Evolutionary conservation across 2,329 filamentous ascomycete species (phyloP).

Genomic region (Fusarium irregulare): DNA sequence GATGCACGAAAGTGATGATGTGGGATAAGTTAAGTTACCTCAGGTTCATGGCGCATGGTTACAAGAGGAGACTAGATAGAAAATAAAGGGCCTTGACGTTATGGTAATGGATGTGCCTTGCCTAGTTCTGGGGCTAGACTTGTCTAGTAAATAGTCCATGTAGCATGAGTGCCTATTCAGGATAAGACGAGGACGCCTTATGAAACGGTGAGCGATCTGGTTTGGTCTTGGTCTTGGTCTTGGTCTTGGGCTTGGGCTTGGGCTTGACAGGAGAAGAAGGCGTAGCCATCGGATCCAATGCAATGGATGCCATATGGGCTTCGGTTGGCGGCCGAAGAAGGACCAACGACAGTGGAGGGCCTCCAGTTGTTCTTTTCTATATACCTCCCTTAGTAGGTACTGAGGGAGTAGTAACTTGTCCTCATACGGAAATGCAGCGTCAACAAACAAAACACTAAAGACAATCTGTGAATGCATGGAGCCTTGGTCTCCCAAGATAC

Average conservation of each 20-base stretch:
- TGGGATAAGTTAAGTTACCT: constrained; percentile 5
- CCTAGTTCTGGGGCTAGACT: constrained; percentile 22
- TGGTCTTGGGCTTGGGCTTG: background rate
- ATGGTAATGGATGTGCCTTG: constrained; percentile 28
- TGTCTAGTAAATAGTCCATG: constrained; percentile 14
- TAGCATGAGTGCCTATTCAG: constrained; percentile 31
- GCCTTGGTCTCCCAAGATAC: no score
- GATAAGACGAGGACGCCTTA: constrained; percentile 28
- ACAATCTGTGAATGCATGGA: background rate
- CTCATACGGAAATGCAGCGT: background rate
- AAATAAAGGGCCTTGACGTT: constrained; percentile 21
- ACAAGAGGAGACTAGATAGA: constrained; percentile 19
- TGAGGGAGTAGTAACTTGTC: no score
- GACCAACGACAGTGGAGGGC: constrained; percentile 6
- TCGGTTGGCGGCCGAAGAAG: constrained; percentile 24
- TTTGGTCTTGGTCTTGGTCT: background rate
- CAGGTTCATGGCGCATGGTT: background rate
- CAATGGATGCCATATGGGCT: constrained; percentile 14
- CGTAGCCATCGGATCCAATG: background rate
- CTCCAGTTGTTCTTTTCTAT: no score
- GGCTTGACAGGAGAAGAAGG: background rate
- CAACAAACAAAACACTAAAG: constrained; percentile 7
- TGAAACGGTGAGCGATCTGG: constrained; percentile 30
- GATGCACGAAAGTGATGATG: constrained; percentile 18
- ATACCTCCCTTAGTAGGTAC: no score